A percentile compares a stretch with the other conserved stretches of the same genome.
phyloP scores from a whole-genome alignment of 257 asterid genomes.

The Solanum acaule region DNA sequence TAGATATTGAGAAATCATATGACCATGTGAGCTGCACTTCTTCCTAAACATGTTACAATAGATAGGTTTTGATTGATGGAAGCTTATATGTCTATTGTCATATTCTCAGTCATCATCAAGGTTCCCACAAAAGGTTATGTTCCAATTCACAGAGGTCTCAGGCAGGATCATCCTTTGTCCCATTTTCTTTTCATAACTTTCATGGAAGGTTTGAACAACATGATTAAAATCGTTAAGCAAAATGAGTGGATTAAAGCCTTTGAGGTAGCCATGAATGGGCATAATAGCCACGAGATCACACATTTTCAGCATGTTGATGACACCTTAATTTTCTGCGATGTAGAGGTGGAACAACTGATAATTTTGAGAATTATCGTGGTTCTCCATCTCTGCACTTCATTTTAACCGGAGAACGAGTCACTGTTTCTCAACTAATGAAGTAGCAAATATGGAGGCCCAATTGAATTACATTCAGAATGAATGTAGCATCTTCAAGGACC shows the following conservation, averaged over 20 bases:
- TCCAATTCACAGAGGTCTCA: neutral
- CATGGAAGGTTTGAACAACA: neutral
- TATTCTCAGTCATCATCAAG: neutral
- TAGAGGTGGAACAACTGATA: neutral
- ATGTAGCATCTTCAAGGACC: neutral
- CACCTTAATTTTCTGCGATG: neutral
- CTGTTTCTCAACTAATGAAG: neutral
- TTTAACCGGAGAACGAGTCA: neutral
- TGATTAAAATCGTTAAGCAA: neutral
- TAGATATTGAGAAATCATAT: neutral
- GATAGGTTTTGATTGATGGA: neutral
- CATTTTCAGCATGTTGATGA: neutral
- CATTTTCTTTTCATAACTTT: neutral
- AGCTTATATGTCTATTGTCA: neutral
- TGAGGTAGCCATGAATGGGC: neutral
- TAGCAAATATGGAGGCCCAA: neutral
- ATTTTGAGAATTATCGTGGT: neutral
- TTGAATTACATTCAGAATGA: neutral
- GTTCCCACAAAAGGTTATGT: neutral
- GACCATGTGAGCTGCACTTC: neutral
- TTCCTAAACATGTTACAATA: neutral
- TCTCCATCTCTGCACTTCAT: neutral
- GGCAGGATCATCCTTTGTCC: neutral
- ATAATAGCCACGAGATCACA: neutral
- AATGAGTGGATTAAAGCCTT: neutral